Conservation (phyloP, 208 protist genomes). For the Strigomonas oncopelti region DNA sequence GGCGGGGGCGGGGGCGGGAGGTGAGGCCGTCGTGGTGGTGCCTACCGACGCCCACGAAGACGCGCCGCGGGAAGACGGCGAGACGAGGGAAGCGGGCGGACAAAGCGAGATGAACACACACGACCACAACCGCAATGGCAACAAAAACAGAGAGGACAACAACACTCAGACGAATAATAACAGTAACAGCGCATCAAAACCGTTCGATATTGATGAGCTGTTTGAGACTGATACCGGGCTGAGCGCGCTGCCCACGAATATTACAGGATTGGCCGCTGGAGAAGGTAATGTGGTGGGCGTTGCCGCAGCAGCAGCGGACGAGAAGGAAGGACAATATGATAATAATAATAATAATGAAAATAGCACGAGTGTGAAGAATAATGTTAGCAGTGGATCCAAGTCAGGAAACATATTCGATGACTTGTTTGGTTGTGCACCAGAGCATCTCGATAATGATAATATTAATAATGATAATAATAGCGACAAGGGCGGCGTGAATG, state of each 20-base stretch:
- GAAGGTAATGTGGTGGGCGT: neutral
- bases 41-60: constrained; percentile 1
- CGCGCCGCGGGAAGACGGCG: neutral
- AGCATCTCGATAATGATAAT: neutral
- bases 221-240: neutral
- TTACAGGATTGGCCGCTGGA: no score
- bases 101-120: no score
- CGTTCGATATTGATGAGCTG: neutral
- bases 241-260: neutral
- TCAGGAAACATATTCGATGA: neutral
- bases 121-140: neutral
- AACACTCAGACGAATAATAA: neutral
- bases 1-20: neutral
- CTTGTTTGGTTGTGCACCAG: neutral
- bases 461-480: neutral
- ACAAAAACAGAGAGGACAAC: neutral
- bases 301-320: neutral
- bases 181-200: neutral
- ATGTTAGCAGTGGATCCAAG: no score
- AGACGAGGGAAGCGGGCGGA: no score
- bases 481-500: neutral
- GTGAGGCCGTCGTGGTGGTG: neutral
- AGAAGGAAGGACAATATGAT: no score
- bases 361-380: no score
- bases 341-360: no score